These are phyloP conservation scores for Sclerotiophoma versabilis DNA, from an alignment of 2,329 filamentous ascomycete species.

Conservation along the genomic window DNA sequence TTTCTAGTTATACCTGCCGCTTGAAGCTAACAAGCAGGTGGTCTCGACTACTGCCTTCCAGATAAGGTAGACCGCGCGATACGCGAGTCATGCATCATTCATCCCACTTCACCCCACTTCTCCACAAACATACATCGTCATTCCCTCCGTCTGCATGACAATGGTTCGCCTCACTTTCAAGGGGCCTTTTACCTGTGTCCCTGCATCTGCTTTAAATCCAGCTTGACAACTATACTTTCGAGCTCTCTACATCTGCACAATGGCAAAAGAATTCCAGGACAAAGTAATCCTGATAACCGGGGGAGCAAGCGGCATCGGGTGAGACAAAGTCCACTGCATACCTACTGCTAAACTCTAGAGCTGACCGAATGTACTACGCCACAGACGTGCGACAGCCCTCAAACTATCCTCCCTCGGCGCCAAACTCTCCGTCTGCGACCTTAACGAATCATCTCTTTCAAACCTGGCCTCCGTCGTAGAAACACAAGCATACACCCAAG, in stretches of 20 bases:
- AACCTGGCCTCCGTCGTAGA: constrained; percentile 52
- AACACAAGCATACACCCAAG: constrained; percentile 36
- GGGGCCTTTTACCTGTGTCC: neutral
- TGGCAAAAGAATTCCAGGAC: constrained; percentile 40
- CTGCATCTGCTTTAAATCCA: neutral
- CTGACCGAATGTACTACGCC: neutral
- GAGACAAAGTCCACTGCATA: constrained; percentile 8
- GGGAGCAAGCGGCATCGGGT: constrained; percentile 56
- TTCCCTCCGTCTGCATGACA: constrained; percentile 13
- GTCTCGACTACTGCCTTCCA: neutral
- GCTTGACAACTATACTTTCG: neutral
- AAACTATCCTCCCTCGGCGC: constrained; percentile 57
- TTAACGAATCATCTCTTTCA: constrained; percentile 38
- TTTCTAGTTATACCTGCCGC: neutral
- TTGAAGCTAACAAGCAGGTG: neutral
- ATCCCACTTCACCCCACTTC: constrained; percentile 49
- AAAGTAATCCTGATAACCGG: constrained; percentile 43
- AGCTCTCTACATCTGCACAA: constrained; percentile 6
- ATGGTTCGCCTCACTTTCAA: neutral
- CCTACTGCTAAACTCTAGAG: neutral
- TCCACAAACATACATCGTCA: constrained; percentile 25
- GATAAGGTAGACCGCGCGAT: constrained; percentile 10
- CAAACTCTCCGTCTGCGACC: constrained; percentile 43
- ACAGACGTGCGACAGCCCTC: constrained; percentile 54
- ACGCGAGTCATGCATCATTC: constrained; percentile 37